These are phyloP conservation scores for Micractinium sp. DNA, from an alignment of 139 green algal genomes.

Conservation along the genomic window DNA sequence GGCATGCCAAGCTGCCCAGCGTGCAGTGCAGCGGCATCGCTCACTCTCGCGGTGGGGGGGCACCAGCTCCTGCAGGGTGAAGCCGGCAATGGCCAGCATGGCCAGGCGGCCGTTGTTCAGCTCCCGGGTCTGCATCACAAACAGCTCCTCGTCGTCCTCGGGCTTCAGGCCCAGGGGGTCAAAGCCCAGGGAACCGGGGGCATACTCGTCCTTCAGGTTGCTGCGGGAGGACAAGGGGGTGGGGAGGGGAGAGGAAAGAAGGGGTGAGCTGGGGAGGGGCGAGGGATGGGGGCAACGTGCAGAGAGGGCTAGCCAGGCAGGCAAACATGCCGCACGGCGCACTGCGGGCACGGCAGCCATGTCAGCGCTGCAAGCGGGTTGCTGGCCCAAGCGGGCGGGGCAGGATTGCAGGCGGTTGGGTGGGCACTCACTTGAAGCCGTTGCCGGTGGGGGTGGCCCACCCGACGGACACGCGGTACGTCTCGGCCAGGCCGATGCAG, in stretches of 20 bases:
- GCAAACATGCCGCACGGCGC: no score
- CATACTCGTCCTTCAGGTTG: slow-evolving; percentile 49
- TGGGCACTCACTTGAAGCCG: background rate
- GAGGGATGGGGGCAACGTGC: no score
- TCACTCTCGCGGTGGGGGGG: slow-evolving; percentile 27
- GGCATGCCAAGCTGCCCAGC: no score
- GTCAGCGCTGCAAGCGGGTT: no score
- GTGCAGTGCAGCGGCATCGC: background rate
- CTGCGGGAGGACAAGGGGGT: background rate
- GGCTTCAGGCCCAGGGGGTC: slow-evolving; percentile 92
- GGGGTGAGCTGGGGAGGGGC: no score
- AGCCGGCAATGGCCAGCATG: slow-evolving; percentile 80
- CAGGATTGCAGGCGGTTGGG: no score
- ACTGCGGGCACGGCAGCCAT: no score
- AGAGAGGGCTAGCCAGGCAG: no score
- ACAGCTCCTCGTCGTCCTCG: slow-evolving; percentile 71
- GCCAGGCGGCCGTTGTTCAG: slow-evolving; percentile 93
- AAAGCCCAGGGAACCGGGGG: slow-evolving; percentile 75
- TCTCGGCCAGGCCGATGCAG: slow-evolving; percentile 74
- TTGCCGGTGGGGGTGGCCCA: slow-evolving; percentile 67
- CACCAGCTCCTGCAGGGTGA: slow-evolving; percentile 73
- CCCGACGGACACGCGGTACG: slow-evolving; percentile 67
- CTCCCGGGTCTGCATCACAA: slow-evolving; percentile 91
- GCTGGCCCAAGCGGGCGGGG: no score
- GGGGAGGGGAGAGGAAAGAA: no score